These are phyloP conservation scores for Alternaria solani DNA, from an alignment of 2,329 filamentous ascomycete genomes.

Conservation along the genomic window DNA sequence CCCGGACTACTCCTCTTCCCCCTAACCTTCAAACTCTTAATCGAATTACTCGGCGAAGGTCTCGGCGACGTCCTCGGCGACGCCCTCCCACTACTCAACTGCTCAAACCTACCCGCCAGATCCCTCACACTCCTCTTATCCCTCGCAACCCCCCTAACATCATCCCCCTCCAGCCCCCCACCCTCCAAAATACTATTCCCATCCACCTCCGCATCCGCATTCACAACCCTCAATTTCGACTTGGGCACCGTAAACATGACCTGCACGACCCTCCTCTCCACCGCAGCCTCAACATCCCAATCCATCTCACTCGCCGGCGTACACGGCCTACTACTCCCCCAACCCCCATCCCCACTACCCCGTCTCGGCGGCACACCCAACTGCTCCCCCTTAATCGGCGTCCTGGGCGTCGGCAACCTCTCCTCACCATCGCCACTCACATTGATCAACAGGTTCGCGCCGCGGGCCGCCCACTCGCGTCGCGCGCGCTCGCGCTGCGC, in stretches of 20 bases:
- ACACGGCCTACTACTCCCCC: conserved; percentile 20
- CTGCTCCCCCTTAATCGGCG: conserved; percentile 35
- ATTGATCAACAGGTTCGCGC: conserved; percentile 38
- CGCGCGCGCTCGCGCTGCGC: conserved; percentile 43
- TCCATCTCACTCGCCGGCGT: conserved; percentile 54
- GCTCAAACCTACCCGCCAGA: conserved; percentile 42
- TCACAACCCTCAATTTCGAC: conserved; percentile 87
- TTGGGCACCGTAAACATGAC: conserved; percentile 92
- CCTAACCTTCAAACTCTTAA: conserved; percentile 40
- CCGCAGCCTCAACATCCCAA: conserved; percentile 61
- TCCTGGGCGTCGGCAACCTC: conserved; percentile 36
- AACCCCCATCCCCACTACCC: no score
- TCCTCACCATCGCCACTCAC: conserved; percentile 32
- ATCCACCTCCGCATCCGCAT: conserved; percentile 56
- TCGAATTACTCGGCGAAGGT: conserved; percentile 29
- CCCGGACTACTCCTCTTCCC: conserved; percentile 18
- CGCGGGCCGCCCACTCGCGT: conserved; percentile 42
- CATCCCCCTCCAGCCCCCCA: neutral
- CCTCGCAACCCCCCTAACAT: conserved; percentile 10
- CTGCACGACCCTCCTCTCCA: conserved; percentile 58
- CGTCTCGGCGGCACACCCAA: conserved; percentile 27
- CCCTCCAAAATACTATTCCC: conserved; percentile 38
- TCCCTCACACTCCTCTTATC: conserved; percentile 39
- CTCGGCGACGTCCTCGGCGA: conserved; percentile 19
- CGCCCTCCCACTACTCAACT: conserved; percentile 18